Conservation (phyloP, 805 yeast species). For the Pichia occidentalis region DNA sequence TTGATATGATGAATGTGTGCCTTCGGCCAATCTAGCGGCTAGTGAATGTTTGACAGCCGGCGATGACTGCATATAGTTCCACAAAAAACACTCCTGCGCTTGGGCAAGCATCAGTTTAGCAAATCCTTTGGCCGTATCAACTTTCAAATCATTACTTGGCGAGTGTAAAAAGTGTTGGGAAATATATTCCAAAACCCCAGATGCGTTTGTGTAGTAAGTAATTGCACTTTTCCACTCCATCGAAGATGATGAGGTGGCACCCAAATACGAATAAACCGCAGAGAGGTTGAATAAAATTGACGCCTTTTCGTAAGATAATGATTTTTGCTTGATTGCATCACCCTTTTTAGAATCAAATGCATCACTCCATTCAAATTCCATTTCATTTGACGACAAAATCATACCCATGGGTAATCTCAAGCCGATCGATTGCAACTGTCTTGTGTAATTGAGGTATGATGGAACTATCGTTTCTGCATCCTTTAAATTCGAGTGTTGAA, state of each 20-base stretch:
- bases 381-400: slow-evolving; percentile 16
- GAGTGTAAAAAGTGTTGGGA: slow-evolving; percentile 83
- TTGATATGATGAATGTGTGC: slow-evolving; percentile 51
- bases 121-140: slow-evolving; percentile 61
- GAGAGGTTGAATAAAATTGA: slow-evolving; percentile 74
- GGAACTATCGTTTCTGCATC: slow-evolving; percentile 24
- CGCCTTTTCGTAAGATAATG: slow-evolving; percentile 88
- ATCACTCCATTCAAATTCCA: slow-evolving; percentile 76
- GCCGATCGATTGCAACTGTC: slow-evolving; percentile 74
- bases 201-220: slow-evolving; percentile 61
- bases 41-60: slow-evolving; percentile 52
- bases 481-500: slow-evolving; percentile 46
- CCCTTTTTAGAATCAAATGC: slow-evolving; percentile 42
- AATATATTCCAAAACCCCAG: slow-evolving; percentile 68
- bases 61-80: slow-evolving; percentile 46
- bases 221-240: slow-evolving; percentile 52
- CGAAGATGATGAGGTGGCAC: slow-evolving; percentile 20
- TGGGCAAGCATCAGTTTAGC: slow-evolving; percentile 70
- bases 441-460: slow-evolving; percentile 62
- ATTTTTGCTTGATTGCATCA: slow-evolving; percentile 53
- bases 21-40: slow-evolving; percentile 66
- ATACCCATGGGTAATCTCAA: slow-evolving; percentile 63
- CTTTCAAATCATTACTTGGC: slow-evolving; percentile 71
- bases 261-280: slow-evolving; percentile 52
- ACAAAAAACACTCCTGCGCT: slow-evolving; percentile 77